Conservation (phyloP, 1,284 basidiomycete genomes). For the Ganoderma leucocontextum region DNA sequence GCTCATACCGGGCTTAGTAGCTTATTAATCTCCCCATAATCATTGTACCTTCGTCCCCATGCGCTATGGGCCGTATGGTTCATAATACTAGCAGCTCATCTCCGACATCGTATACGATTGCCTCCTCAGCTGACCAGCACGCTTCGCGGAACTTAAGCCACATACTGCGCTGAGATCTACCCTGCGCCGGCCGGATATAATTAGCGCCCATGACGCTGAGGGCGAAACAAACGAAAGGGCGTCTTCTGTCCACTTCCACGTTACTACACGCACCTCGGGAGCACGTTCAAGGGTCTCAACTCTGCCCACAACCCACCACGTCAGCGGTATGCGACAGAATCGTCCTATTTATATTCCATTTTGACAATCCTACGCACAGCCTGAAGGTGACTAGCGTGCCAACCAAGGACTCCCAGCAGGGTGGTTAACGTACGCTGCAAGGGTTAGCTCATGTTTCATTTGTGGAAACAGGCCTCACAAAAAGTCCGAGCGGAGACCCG, state of each 20-base stretch:
- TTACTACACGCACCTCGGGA: not conserved
- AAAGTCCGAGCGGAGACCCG: conserved; percentile 27
- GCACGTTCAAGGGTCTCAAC: conserved; percentile 4
- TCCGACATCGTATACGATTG: not conserved
- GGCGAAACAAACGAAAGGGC: not conserved
- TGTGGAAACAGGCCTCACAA: conserved; percentile 62
- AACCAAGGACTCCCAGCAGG: not conserved
- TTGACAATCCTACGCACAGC: not conserved
- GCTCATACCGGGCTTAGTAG: not conserved
- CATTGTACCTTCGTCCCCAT: not conserved
- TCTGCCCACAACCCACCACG: not conserved
- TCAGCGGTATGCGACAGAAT: not conserved
- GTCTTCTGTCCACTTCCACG: not conserved
- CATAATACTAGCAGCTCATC: conserved; percentile 8
- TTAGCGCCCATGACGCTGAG: not conserved
- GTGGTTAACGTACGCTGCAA: conserved; percentile 10
- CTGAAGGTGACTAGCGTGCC: not conserved
- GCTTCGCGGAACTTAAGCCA: not conserved
- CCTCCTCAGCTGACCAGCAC: not conserved
- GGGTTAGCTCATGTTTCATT: conserved; percentile 53
- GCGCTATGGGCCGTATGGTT: conserved; percentile 3
- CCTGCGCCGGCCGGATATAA: not conserved
- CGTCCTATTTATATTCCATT: not conserved
- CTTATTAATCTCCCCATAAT: conserved; percentile 2
- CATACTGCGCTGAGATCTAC: not conserved